Evolutionary conservation across 164 flowering plant species (phyloP), one percentile per base, ranked within the genome.

Genomic region (Vitis cinerea): DNA sequence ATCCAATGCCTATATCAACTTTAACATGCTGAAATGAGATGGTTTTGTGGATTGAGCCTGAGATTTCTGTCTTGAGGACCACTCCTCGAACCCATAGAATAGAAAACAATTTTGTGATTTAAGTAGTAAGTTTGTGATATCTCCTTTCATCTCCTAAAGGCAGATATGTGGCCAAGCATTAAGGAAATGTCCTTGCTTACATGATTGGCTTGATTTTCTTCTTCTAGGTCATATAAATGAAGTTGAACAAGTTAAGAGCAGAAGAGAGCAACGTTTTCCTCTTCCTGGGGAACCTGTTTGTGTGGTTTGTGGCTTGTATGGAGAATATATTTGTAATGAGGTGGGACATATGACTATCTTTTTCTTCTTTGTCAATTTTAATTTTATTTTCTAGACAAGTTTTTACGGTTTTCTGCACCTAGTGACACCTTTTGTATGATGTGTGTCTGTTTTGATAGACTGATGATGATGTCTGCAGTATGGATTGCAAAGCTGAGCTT

Each of bases 271-370:
- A 72, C 88, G 98, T 5, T 87, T 79, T 84, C 87, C 98, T 56
- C 68, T 71, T 67, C 87, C 89, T 13, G 98, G 97, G 54, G 98
- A 93, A 73, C 97, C 98, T 70, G 84, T 78, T 69, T 93, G 98
- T 74, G 85, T 87, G 10, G 65, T 91, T 10, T 93, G 98, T 81
- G 96, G 98, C 2, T 90, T 75, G 76, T 93, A 86, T 79, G 98
- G 97, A 73, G 98, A 93, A 74, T 93, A 88, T 75, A 88, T 93
- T 14, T 91, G 98, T 59, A 61, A 91, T 78, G 93, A 91, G 90
- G 98, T 90, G 61, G 62, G 61, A 23, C 74, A 27, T 60, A 57
- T 44, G 58, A 52, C 54, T 29, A 37, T 69, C 8, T 10, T 17
- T 30, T 13, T 11, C 12, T 50, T 29, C 17, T 50, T 50, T 30